Percentiles rank a stretch among this genome's conserved stretches.
Conservation (phyloP, 1,284 basidiomycete species). For the Caloboletus firmus region DNA sequence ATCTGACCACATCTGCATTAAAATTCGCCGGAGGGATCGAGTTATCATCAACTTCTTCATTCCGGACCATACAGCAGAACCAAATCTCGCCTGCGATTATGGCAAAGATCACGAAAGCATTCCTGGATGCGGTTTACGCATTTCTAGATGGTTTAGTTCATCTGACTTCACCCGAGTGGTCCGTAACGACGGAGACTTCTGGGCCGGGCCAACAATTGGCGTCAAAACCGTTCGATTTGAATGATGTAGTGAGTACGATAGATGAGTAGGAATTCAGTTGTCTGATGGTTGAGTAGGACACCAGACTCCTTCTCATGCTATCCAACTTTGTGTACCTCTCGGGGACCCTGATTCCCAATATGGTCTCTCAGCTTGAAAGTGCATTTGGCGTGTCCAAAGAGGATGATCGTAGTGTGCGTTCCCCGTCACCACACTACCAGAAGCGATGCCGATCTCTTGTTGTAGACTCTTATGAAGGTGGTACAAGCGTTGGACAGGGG, state of each 20-base stretch:
- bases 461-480: constrained; percentile 73
- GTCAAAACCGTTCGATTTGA: constrained; percentile 45
- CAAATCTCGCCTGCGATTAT: constrained; percentile 57
- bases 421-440: neutral
- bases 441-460: constrained; percentile 5
- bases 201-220: constrained; percentile 11
- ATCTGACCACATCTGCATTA: constrained; percentile 77
- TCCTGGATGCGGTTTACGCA: constrained; percentile 86
- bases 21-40: constrained; percentile 84
- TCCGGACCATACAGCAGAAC: constrained; percentile 56
- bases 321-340: constrained; percentile 86
- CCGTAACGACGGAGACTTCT: constrained; percentile 41
- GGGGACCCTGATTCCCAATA: constrained; percentile 68
- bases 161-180: constrained; percentile 76
- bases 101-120: constrained; percentile 79
- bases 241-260: constrained; percentile 52
- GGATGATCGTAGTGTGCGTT: constrained; percentile 68
- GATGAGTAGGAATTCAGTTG: neutral
- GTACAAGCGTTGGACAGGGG: constrained; percentile 83
- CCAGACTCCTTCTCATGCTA: constrained; percentile 83
- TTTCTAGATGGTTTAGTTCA: constrained; percentile 89
- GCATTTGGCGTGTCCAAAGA: constrained; percentile 74
- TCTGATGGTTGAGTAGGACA: constrained; percentile 57
- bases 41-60: constrained; percentile 42
- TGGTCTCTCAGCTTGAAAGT: constrained; percentile 80